Percentiles rank a stretch among this genome's conserved stretches.
These are phyloP conservation scores for Sporothrix euskadiensis DNA, from an alignment of 2,329 filamentous ascomycete genomes.

Conservation along the genomic window DNA sequence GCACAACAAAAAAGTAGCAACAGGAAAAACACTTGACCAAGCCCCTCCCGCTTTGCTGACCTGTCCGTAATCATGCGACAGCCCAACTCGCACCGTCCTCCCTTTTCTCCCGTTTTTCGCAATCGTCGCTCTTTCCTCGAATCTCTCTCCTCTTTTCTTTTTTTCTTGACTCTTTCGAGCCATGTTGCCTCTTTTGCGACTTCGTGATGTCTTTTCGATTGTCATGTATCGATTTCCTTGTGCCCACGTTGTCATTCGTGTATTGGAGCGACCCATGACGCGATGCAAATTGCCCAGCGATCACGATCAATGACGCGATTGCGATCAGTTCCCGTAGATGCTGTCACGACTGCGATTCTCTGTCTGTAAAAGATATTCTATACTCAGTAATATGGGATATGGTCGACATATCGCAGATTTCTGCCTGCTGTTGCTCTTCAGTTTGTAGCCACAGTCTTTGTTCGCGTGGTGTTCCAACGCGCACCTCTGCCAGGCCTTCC, in stretches of 20 bases:
- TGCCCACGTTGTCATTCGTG: not conserved
- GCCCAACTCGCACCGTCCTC: constrained; percentile 30
- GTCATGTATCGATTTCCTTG: not conserved
- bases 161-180: not conserved
- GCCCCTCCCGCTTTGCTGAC: constrained; percentile 1
- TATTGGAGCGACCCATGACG: not conserved
- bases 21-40: constrained; percentile 18
- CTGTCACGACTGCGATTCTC: not conserved
- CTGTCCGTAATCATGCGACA: constrained; percentile 30
- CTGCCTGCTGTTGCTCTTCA: not conserved
- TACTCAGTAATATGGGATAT: too few relatives aligned
- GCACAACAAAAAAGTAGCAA: constrained; percentile 5
- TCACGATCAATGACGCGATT: not conserved
- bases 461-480: not conserved
- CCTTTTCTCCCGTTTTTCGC: constrained; percentile 31
- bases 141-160: constrained; percentile 32
- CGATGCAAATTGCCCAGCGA: not conserved
- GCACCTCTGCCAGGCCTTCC: not conserved
- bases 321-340: not conserved
- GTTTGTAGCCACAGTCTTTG: not conserved
- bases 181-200: not conserved
- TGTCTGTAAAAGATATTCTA: not conserved
- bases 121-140: constrained; percentile 21
- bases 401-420: too few relatives aligned
- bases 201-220: not conserved